Base-by-base conservation (phyloP, 306 rosid species). In the Cicer bijugum region DNA sequence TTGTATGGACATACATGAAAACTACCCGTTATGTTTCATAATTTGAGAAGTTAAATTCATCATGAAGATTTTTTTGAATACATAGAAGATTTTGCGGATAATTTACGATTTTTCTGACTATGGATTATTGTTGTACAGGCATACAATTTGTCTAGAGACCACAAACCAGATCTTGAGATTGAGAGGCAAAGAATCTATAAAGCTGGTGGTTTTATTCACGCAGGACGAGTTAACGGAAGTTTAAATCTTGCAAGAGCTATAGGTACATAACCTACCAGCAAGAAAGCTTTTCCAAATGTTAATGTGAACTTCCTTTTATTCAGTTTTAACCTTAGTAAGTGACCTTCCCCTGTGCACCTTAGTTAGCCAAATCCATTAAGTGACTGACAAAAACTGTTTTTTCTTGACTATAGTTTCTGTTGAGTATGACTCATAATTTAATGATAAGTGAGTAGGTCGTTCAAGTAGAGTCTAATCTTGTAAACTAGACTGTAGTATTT, bases 241-340 rank as follows among this genome's bases (percentile, higher is more conserved):
- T 86, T 93, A 82, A 93, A 91, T 81, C 98, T 93, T 59, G 93
- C 98, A 69, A 88, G 98, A 81, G 98, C 98, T 71, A 90, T 93
- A 81, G 98, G 97, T 89, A 78, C 63, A 48, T 66, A 59, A 37
- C 28, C 78, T 46, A 63, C 50, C 38, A 19, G 40, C 52, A 11
- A 35, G 35, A 12, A 45, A 45, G 42, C 40, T 69, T 55, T 68
- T 45, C 23, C 71, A 16, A 28, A 66, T 59, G 37, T 65, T 37
- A 20, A 46, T 46, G 48, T 6, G 28, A 56, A 23, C 33, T 73
- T 50, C 52, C 28, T 44, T 74, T 67, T 67, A 14, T 12, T 52
- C 60, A 67, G 48, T 55, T 44, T 66, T 66, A 44, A 66, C 63
- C 40, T 23, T 19, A 19, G 23, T 45, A 16, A 42, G 23, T 45